These are phyloP conservation scores for Zostera marina DNA, from an alignment of 116 monocot genomes.

Conservation along the genomic window DNA sequence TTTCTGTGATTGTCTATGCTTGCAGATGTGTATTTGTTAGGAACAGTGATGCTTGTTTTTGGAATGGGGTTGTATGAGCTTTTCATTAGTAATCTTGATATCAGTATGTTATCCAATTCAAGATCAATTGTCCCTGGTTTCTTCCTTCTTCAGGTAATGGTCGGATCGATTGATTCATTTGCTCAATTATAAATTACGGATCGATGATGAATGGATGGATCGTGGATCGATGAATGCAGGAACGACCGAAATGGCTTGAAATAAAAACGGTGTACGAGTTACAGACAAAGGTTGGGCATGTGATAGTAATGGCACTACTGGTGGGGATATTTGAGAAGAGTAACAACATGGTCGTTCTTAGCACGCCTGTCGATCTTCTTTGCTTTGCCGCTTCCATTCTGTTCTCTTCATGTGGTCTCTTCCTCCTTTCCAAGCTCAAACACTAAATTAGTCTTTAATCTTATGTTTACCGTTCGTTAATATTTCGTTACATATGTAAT, in stretches of 20 bases:
- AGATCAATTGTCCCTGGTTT: slow-evolving; percentile 75
- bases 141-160: slow-evolving; percentile 61
- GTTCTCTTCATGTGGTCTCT: slow-evolving; percentile 67
- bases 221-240: too few relatives aligned
- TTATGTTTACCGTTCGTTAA: too few relatives aligned
- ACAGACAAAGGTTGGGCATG: slow-evolving; percentile 94
- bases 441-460: too few relatives aligned
- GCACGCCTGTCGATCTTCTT: slow-evolving; percentile 38
- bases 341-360: slow-evolving; percentile 46
- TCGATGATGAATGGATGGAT: too few relatives aligned
- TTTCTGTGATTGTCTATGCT: background rate
- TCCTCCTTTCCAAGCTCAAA: slow-evolving; percentile 63
- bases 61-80: slow-evolving; percentile 95
- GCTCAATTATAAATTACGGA: background rate
- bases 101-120: slow-evolving; percentile 41
- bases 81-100: slow-evolving; percentile 84
- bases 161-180: background rate
- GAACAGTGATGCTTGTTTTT: slow-evolving; percentile 95
- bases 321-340: slow-evolving; percentile 90
- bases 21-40: slow-evolving; percentile 81
- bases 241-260: slow-evolving; percentile 74
- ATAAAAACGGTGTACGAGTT: slow-evolving; percentile 76
- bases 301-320: slow-evolving; percentile 77
- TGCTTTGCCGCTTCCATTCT: slow-evolving; percentile 79
- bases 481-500: too few relatives aligned